phyloP scores from a whole-genome alignment of 192 early-diverging fungal species.

The Entomortierella parvispora region DNA sequence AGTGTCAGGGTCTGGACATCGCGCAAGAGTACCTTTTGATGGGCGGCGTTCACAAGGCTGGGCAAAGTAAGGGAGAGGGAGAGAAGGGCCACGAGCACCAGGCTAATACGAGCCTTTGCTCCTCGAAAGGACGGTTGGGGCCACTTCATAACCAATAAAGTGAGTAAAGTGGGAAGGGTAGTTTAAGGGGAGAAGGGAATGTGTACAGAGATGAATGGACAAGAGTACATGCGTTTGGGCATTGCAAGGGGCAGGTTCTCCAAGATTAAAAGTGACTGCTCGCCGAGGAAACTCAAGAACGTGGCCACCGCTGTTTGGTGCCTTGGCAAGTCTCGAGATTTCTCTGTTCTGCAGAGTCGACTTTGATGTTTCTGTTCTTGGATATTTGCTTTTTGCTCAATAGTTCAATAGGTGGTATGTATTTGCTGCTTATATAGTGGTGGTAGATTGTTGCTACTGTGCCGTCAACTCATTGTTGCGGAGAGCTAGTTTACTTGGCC shows the following conservation, averaged over 20 bases:
- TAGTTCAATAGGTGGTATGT: too few species aligned
- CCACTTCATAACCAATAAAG: slow-evolving; percentile 5
- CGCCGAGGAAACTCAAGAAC: too few species aligned
- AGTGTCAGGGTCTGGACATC: slow-evolving; percentile 55
- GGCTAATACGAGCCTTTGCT: neutral
- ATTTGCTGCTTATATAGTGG: too few species aligned
- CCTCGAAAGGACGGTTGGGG: too few species aligned
- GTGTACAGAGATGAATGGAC: neutral
- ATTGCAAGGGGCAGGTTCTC: neutral
- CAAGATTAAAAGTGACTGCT: too few species aligned
- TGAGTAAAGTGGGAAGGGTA: neutral
- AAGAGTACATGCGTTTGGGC: neutral
- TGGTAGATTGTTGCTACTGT: too few species aligned
- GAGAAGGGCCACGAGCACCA: slow-evolving; percentile 1
- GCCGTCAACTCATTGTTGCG: too few species aligned
- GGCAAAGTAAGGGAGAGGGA: neutral
- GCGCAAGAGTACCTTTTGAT: slow-evolving; percentile 42
- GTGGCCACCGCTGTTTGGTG: too few species aligned
- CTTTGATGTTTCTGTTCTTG: too few species aligned
- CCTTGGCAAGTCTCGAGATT: too few species aligned
- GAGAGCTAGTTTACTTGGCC: slow-evolving; percentile 8
- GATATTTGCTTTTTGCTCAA: too few species aligned
- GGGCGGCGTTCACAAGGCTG: slow-evolving; percentile 9
- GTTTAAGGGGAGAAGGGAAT: neutral
- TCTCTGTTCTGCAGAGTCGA: too few species aligned